A percentile compares a stretch with the other conserved stretches of the same genome.
These are phyloP conservation scores for Carex myosuroides DNA, from an alignment of 176 grass and related monocot species.

Conservation along the genomic window DNA sequence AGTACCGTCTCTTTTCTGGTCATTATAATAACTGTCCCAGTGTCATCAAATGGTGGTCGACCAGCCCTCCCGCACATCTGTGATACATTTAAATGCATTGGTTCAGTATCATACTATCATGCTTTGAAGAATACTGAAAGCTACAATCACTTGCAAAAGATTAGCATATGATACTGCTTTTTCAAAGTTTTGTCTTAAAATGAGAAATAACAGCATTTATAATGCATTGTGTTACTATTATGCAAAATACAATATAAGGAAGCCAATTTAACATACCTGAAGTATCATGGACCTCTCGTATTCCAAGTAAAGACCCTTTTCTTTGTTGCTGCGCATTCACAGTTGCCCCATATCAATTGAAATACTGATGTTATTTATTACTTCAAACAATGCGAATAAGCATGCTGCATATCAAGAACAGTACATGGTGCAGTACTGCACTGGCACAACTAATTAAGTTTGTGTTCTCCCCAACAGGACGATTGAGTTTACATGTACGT, in stretches of 20 bases:
- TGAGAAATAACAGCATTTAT: not conserved
- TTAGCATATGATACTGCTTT: not conserved
- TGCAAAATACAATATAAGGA: not conserved
- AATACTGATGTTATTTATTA: not conserved
- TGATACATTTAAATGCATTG: not conserved
- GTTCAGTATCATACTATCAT: not conserved
- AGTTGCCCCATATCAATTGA: not conserved
- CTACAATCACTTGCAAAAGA: not conserved
- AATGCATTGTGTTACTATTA: not conserved
- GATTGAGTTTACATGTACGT: not conserved
- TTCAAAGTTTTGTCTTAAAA: not conserved
- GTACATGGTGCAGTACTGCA: not conserved
- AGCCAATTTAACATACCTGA: constrained; percentile 38
- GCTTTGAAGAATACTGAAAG: not conserved
- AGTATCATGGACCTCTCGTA: constrained; percentile 95
- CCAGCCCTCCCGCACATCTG: constrained; percentile 99
- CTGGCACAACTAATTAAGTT: not conserved
- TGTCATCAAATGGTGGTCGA: constrained; percentile 90
- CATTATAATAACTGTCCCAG: constrained; percentile 96
- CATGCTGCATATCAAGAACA: not conserved
- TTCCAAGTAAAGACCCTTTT: constrained; percentile 75
- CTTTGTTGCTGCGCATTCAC: constrained; percentile 71
- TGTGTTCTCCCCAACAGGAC: not conserved
- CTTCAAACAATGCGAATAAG: not conserved
- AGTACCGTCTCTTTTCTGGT: constrained; percentile 94